Conservation (phyloP, 805 yeast genomes). For the Yamadazyma tumulicola region DNA sequence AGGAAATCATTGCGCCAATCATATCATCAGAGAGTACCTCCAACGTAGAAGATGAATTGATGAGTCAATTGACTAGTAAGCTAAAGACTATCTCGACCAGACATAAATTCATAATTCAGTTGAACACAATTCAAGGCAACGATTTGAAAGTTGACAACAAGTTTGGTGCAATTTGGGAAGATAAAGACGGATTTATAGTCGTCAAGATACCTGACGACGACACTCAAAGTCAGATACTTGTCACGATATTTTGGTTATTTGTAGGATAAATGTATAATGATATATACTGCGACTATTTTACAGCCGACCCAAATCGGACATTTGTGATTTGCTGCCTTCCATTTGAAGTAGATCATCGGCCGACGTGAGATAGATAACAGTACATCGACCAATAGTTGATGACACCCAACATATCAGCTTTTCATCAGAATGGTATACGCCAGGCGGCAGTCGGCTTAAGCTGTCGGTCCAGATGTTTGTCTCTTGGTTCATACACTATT, state of each 20-base stretch:
- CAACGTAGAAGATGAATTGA: neutral
- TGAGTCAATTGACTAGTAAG: slow-evolving; percentile 1
- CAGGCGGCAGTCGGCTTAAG: too few relatives aligned
- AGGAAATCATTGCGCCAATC: too few relatives aligned
- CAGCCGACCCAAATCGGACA: too few relatives aligned
- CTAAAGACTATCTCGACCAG: slow-evolving; percentile 5
- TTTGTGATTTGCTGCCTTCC: too few relatives aligned
- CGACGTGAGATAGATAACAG: too few relatives aligned
- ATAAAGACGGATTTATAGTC: slow-evolving; percentile 3
- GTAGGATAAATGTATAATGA: neutral
- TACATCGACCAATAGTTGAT: too few relatives aligned
- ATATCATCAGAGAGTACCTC: neutral
- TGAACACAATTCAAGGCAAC: neutral
- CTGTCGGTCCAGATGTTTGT: too few relatives aligned
- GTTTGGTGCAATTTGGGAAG: slow-evolving; percentile 8
- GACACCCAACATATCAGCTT: too few relatives aligned
- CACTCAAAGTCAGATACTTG: neutral
- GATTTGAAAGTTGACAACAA: slow-evolving; percentile 2
- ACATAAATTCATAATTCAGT: slow-evolving; percentile 7
- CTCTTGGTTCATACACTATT: too few relatives aligned
- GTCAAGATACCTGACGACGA: neutral
- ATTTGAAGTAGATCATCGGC: too few relatives aligned
- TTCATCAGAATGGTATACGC: too few relatives aligned
- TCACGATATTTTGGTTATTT: slow-evolving; percentile 1
- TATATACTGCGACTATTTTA: too few relatives aligned